phyloP scores from a whole-genome alignment of 2,329 filamentous ascomycete genomes.

The Chaetoscypha palmicola region DNA sequence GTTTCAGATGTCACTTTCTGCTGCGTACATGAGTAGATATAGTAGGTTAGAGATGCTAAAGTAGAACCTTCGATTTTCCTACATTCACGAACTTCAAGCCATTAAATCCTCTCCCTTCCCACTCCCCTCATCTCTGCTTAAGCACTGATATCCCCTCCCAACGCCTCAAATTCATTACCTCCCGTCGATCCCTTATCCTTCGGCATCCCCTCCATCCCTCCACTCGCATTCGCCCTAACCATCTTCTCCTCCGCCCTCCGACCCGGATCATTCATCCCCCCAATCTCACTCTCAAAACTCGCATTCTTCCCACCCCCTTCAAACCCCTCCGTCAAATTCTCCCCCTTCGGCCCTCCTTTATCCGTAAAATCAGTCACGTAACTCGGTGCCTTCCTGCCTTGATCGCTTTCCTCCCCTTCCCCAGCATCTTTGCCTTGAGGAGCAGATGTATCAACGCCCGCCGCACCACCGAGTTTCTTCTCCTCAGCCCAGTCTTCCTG shows the following conservation, averaged over 20 bases:
- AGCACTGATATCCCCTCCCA: constrained; percentile 19
- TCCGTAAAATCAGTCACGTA: constrained; percentile 26
- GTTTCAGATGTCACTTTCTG: no score
- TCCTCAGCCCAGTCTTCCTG: constrained; percentile 21
- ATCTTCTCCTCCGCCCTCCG: constrained; percentile 40
- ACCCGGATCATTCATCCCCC: constrained; percentile 42
- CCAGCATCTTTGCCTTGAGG: constrained; percentile 14
- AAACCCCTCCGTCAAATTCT: constrained; percentile 28
- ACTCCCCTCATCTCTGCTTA: constrained; percentile 4
- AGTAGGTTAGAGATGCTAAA: no score
- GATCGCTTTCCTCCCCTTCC: constrained; percentile 14
- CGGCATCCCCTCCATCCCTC: constrained; percentile 16
- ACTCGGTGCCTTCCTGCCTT: constrained; percentile 20
- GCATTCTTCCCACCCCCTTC: constrained; percentile 27
- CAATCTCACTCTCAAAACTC: constrained; percentile 35
- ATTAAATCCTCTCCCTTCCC: not conserved
- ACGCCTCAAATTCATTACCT: constrained; percentile 18
- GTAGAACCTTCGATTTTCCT: no score
- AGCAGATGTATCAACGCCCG: constrained; percentile 12
- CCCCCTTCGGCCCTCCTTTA: constrained; percentile 22
- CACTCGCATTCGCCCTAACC: constrained; percentile 22
- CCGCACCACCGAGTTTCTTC: constrained; percentile 17
- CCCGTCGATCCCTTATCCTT: constrained; percentile 17
- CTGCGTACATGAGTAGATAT: no score
- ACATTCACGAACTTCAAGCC: no score